Conservation (phyloP, 257 asterid species). For the Coffea eugenioides region DNA sequence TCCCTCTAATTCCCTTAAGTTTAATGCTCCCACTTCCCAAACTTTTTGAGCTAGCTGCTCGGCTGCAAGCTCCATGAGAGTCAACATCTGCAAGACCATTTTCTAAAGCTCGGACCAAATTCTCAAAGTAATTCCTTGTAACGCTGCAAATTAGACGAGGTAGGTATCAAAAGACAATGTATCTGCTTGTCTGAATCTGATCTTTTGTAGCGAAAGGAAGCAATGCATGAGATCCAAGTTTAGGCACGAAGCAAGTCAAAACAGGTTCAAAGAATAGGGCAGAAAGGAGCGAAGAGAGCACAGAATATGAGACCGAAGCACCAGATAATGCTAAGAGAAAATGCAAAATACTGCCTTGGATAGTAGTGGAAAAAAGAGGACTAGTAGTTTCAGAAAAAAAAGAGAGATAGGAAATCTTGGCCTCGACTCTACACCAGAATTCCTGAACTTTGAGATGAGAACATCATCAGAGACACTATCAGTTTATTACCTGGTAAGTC, state of each 20-base stretch:
- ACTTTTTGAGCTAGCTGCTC: conserved; percentile 60
- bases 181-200: not conserved
- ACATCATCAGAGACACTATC: not conserved
- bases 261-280: not conserved
- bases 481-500: conserved; percentile 72
- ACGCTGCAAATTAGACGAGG: conserved; percentile 48
- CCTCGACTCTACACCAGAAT: not conserved
- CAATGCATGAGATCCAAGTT: not conserved
- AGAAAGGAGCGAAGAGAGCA: not conserved
- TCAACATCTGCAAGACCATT: conserved; percentile 85
- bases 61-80: conserved; percentile 49
- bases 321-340: not conserved
- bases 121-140: conserved; percentile 89
- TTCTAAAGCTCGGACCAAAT: conserved; percentile 84
- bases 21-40: conserved; percentile 55
- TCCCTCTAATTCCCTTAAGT: conserved; percentile 57
- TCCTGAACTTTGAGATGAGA: not conserved
- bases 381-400: not conserved
- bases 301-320: not conserved
- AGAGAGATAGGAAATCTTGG: not conserved
- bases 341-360: not conserved
- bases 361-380: not conserved
- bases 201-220: not conserved
- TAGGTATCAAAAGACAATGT: not conserved
- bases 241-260: not conserved